Base-by-base conservation (phyloP, 805 yeast genomes). In the Metschnikowia gelsemii region DNA sequence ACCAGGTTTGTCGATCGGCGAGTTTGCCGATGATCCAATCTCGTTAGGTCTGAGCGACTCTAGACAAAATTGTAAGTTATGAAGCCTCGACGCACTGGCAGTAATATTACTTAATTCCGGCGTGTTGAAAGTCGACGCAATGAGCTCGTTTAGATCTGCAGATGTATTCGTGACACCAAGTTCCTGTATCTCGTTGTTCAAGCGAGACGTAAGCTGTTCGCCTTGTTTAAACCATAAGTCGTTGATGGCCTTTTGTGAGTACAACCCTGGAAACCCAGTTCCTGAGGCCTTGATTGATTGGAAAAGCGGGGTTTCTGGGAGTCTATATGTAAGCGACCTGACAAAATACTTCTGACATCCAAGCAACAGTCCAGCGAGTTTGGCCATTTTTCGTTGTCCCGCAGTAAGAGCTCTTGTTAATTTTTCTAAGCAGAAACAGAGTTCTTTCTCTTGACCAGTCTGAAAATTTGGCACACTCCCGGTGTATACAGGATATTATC, bases 151-250 rank as follows among this genome's bases (percentile, higher is more conserved):
- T 59, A 55, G 54, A 47, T 48, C 54, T 38, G 42, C 54, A 42
- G 49, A 64, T 47, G 38, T 66, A 58, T 45, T 61, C 52, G 49
- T 38, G 9, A 63, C 55, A 28, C 57, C 56, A 37, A 59, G 50
- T 38, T 59, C 63, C 3, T 50, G 48, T 4, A 68, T 57, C 13
- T 58, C 63, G 16, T 56, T 54, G 52, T 76, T 75, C 40, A 79
- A 58, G 18, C 64, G 64, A 3, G 59, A 62, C 5, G 71, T 62
- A 38, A 71, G 69, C 7, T 46, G 24, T 3, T 61, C 59, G 3
- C 72, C 65, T 51, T 79, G 70, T 17, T 68, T 63, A 47, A 62
- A 70, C 78, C 82, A 80, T 3, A 76, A 72, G 43, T 69, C 75
- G 11, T 72, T 55, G n/a, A 79, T 54, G 8, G 80, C 79, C 31